A percentile compares a stretch with the other conserved stretches of the same genome.
Conservation (phyloP, 495 filamentous ascomycete species). For the Penicillium riverlandense region DNA sequence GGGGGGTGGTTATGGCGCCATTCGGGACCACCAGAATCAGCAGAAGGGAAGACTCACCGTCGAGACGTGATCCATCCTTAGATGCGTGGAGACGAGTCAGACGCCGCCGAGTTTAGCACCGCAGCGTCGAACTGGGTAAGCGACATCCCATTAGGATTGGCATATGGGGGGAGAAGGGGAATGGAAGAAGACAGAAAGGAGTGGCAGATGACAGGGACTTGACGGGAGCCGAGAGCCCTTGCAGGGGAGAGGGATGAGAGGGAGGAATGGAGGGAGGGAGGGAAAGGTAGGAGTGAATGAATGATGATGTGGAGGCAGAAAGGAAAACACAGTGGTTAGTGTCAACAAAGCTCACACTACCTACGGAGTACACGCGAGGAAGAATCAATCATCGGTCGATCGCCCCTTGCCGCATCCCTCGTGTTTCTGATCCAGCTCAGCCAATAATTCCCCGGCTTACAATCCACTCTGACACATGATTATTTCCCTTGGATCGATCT, state of each 20-base stretch:
- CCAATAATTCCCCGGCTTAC: too few species aligned
- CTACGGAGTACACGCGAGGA: too few species aligned
- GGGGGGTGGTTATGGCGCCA: not conserved
- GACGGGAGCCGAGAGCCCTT: too few species aligned
- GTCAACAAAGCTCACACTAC: constrained; percentile 20
- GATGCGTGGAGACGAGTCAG: constrained; percentile 24
- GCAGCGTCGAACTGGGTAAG: constrained; percentile 24
- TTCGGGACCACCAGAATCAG: not conserved
- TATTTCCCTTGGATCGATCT: too few species aligned
- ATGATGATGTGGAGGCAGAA: constrained; percentile 6
- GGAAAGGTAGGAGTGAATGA: constrained; percentile 14
- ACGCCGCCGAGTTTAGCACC: constrained; percentile 34
- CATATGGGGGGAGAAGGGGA: constrained; percentile 11
- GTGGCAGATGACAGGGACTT: too few species aligned
- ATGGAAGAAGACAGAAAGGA: constrained; percentile 1
- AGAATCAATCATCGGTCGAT: too few species aligned
- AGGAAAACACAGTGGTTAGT: constrained; percentile 7
- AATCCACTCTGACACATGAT: too few species aligned
- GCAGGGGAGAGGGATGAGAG: not conserved
- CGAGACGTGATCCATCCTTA: constrained; percentile 44
- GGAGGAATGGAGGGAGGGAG: not conserved
- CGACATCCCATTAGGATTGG: constrained; percentile 35
- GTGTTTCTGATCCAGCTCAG: too few species aligned
- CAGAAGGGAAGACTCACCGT: constrained; percentile 26
- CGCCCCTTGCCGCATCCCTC: too few species aligned